Percentiles rank a stretch among this genome's conserved stretches.
phyloP scores from a whole-genome alignment of 345 rosid species.

The Aquilaria sinensis region DNA sequence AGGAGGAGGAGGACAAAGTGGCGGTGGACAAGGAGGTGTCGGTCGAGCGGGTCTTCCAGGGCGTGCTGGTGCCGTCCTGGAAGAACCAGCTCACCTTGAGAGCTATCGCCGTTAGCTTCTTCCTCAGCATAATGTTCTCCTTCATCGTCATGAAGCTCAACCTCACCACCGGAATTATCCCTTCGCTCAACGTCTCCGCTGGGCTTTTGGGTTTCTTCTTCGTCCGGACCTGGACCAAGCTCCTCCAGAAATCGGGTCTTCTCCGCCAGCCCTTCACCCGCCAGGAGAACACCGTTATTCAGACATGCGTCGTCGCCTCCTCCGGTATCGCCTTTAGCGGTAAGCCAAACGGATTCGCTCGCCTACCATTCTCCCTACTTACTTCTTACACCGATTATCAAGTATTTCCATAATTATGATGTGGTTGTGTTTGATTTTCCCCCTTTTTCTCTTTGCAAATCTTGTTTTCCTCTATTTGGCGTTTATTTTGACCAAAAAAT shows the following conservation, averaged over 20 bases:
- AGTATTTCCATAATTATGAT: too few relatives aligned
- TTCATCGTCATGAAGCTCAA: constrained; percentile 71
- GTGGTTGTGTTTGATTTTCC: not conserved
- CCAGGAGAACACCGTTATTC: constrained; percentile 75
- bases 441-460: constrained; percentile 10
- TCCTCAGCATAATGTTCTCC: constrained; percentile 49
- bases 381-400: too few relatives aligned
- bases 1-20: constrained; percentile 11
- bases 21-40: constrained; percentile 23
- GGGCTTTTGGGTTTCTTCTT: constrained; percentile 71
- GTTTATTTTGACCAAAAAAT: not conserved
- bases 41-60: constrained; percentile 46
- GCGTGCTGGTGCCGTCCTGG: constrained; percentile 54
- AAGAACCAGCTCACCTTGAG: constrained; percentile 55
- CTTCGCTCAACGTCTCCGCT: constrained; percentile 69
- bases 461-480: not conserved
- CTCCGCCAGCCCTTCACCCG: constrained; percentile 59
- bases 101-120: constrained; percentile 53
- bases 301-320: constrained; percentile 78
- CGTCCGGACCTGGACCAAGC: constrained; percentile 56
- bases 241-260: constrained; percentile 33
- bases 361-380: too few relatives aligned
- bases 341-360: constrained; percentile 12
- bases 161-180: constrained; percentile 69
- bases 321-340: constrained; percentile 80